phyloP scores from a whole-genome alignment of 306 rosid genomes.

The Quercus rubra region DNA sequence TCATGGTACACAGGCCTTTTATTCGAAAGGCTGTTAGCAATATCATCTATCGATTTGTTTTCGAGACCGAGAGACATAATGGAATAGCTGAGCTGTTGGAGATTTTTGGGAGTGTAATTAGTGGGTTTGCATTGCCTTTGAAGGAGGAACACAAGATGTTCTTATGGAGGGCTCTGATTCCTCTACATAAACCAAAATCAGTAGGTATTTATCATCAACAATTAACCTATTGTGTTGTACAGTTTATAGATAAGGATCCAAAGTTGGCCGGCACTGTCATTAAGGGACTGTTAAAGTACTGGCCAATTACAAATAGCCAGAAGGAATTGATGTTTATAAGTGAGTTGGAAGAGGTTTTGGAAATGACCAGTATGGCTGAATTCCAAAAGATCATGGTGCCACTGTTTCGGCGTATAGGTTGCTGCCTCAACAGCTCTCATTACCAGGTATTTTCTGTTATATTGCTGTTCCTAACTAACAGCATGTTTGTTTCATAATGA shows the following conservation, averaged over 20 bases:
- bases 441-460: slow-evolving; percentile 63
- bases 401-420: slow-evolving; percentile 65
- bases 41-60: slow-evolving; percentile 79
- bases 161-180: slow-evolving; percentile 83
- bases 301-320: slow-evolving; percentile 98
- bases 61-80: slow-evolving; percentile 85
- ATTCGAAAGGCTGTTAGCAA: slow-evolving; percentile 86
- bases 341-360: slow-evolving; percentile 93
- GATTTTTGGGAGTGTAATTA: slow-evolving; percentile 93
- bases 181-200: slow-evolving; percentile 94
- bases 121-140: slow-evolving; percentile 94
- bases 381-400: slow-evolving; percentile 85
- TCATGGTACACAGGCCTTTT: slow-evolving; percentile 95
- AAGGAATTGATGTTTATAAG: slow-evolving; percentile 97
- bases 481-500: background rate
- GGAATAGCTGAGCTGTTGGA: slow-evolving; percentile 96
- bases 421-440: slow-evolving; percentile 83
- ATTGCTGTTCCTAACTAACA: background rate
- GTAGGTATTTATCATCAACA: slow-evolving; percentile 92
- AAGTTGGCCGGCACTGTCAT: slow-evolving; percentile 75
- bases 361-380: slow-evolving; percentile 82
- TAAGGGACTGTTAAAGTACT: slow-evolving; percentile 82
- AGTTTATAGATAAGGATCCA: slow-evolving; percentile 94
- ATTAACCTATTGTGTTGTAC: slow-evolving; percentile 81
- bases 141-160: slow-evolving; percentile 95